These are phyloP conservation scores for Echites panduratus DNA, from an alignment of 257 asterid genomes.

Conservation along the genomic window DNA sequence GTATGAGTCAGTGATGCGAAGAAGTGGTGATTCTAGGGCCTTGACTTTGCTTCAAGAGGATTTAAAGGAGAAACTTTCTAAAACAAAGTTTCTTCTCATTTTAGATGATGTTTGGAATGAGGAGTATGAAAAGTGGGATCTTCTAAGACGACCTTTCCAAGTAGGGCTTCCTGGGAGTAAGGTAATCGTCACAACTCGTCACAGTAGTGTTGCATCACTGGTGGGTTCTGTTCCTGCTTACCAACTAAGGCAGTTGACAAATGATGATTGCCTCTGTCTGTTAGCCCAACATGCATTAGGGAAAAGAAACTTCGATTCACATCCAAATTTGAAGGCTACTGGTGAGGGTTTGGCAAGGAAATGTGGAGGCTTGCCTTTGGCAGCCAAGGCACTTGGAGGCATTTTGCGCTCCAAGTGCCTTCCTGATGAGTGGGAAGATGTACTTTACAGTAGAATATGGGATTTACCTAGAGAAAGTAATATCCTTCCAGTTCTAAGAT, in stretches of 20 bases:
- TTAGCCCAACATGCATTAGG: constrained; percentile 25
- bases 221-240: constrained; percentile 18
- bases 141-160: constrained; percentile 18
- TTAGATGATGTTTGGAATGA: constrained; percentile 26
- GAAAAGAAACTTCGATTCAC: constrained; percentile 11
- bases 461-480: constrained; percentile 14
- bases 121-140: constrained; percentile 21
- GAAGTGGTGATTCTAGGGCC: constrained; percentile 13
- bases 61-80: constrained; percentile 15
- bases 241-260: constrained; percentile 7
- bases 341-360: constrained; percentile 22
- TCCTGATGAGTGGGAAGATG: constrained; percentile 21
- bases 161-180: constrained; percentile 26
- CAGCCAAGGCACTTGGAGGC: constrained; percentile 28
- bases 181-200: constrained; percentile 23
- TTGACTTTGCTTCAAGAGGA: constrained; percentile 23
- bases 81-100: constrained; percentile 12
- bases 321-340: constrained; percentile 4
- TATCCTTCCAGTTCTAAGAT: constrained; percentile 26
- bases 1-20: constrained; percentile 16
- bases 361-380: constrained; percentile 30
- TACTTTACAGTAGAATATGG: constrained; percentile 26
- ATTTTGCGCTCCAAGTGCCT: constrained; percentile 19
- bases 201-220: constrained; percentile 8
- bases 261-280: constrained; percentile 21